Base-by-base conservation (phyloP, 805 yeast genomes). In the Komagataella ulmi region DNA sequence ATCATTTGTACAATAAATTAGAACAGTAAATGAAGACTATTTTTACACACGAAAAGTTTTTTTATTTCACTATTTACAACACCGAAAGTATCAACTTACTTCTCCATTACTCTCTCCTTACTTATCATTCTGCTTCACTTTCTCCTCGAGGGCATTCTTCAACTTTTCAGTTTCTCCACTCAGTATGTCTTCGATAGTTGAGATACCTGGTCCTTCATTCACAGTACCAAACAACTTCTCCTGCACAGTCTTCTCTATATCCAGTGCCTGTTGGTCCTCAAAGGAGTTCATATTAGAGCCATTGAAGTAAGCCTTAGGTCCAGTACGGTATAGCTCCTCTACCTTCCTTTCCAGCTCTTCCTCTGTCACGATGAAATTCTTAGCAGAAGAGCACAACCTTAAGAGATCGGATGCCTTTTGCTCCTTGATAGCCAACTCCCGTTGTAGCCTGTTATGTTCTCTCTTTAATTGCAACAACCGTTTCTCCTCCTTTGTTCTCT, bases 301-400 rank as follows among this genome's bases (percentile, higher is more conserved):
- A 10, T 30, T 30, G n/a, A 30, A 30, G 6, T 30, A 30, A 2
- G 40, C 40, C 40, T 30, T 30, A 2, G 40, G 40, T 10, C 40
- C 40, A 5, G 40, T 30, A 10, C 40, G 40, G 40, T 30, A 30
- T 10, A 30, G 14, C 3, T 71, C 71, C 49, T 74, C 77, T 46
- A 85, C 77, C 50, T 82, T 79, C 18, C 65, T 68, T 46, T 75
- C 77, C 54, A 85, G 72, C 63, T 80, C 80, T 49, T 73, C 77
- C 65, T 85, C 95, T 30, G 83, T 83, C 45, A 87, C 79, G 58
- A 88, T 85, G 66, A 80, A 89, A 47, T 75, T 71, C 24, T 76
- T 74, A 1, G 91, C 70, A 2, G 81, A 76, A 60, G 88, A 88
- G 65, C 86, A 88, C 51, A 90, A 73, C 56, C 78, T 83, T 54